A percentile compares a stretch with the other conserved stretches of the same genome.
Evolutionary conservation across 1,139 yeast genomes (phyloP).

Genomic region (Candida anutae): DNA sequence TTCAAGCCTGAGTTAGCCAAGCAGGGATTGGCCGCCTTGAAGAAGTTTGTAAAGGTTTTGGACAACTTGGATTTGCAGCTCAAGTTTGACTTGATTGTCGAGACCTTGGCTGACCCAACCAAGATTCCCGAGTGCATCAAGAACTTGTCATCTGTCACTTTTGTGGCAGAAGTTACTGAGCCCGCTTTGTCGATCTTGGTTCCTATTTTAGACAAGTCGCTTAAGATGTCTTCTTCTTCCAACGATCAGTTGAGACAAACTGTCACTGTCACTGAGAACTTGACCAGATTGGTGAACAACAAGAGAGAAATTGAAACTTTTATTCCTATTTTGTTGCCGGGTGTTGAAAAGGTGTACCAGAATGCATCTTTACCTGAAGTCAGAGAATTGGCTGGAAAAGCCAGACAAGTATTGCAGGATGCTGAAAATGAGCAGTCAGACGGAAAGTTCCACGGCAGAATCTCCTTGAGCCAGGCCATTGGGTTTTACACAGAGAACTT

Average conservation of each 20-base stretch:
- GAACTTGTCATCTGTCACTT: constrained; percentile 86
- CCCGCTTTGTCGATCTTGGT: constrained; percentile 86
- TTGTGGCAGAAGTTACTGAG: constrained; percentile 97
- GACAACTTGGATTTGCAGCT: constrained; percentile 91
- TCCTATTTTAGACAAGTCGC: constrained; percentile 86
- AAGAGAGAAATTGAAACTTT: constrained; percentile 84
- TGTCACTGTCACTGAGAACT: constrained; percentile 90
- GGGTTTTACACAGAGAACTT: constrained; percentile 35
- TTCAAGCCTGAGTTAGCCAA: constrained; percentile 94
- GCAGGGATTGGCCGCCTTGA: constrained; percentile 66
- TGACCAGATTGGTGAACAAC: constrained; percentile 91
- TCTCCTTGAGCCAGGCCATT: constrained; percentile 48
- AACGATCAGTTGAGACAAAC: constrained; percentile 96
- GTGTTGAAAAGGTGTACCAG: constrained; percentile 78
- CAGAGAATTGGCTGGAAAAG: constrained; percentile 86
- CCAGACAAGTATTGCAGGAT: constrained; percentile 69
- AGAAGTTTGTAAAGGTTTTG: constrained; percentile 67
- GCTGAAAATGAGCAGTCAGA: constrained; percentile 65
- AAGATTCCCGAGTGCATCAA: constrained; percentile 87
- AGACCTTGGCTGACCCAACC: constrained; percentile 82
- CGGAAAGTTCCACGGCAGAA: constrained; percentile 72
- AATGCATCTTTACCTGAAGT: constrained; percentile 96
- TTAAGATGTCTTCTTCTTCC: constrained; percentile 81
- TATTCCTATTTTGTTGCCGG: constrained; percentile 83
- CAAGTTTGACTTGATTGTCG: constrained; percentile 77